phyloP scores from a whole-genome alignment of 495 filamentous ascomycete species.

The Neurospora discreta region DNA sequence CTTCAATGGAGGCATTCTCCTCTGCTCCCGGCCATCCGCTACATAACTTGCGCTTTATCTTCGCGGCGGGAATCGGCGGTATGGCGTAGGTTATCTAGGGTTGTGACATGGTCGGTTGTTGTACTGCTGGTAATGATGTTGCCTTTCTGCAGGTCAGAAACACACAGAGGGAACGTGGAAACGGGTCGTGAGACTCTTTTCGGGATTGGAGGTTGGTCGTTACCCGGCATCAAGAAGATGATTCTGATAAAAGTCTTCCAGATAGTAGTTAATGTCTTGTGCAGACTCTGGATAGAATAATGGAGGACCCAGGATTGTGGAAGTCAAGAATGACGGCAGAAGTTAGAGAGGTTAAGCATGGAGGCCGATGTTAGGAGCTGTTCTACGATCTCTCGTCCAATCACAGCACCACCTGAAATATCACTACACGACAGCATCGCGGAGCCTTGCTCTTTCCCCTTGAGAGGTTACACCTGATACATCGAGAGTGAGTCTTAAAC shows the following conservation, averaged over 20 bases:
- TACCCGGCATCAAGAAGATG: neutral
- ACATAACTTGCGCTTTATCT: neutral
- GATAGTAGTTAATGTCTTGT: neutral
- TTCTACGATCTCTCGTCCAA: neutral
- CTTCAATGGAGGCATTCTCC: neutral
- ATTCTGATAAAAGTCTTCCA: neutral
- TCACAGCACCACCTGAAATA: neutral
- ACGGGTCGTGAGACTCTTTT: neutral
- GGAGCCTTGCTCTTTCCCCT: neutral
- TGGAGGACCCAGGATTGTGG: neutral
- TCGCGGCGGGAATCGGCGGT: neutral
- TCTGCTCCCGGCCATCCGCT: neutral
- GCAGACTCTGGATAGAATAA: neutral
- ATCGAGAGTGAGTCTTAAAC: neutral
- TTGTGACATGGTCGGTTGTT: neutral
- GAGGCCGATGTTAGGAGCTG: neutral
- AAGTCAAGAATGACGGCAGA: neutral
- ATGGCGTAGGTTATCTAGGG: neutral
- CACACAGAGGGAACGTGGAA: neutral
- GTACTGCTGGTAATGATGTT: neutral
- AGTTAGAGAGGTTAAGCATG: neutral
- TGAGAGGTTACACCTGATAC: neutral
- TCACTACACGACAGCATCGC: neutral
- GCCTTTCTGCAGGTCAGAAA: constrained; percentile 5
- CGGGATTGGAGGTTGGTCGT: neutral